A percentile compares a stretch with the other conserved stretches of the same genome.
phyloP scores from a whole-genome alignment of 1,139 yeast species.

The Ogataea hybrid region DNA sequence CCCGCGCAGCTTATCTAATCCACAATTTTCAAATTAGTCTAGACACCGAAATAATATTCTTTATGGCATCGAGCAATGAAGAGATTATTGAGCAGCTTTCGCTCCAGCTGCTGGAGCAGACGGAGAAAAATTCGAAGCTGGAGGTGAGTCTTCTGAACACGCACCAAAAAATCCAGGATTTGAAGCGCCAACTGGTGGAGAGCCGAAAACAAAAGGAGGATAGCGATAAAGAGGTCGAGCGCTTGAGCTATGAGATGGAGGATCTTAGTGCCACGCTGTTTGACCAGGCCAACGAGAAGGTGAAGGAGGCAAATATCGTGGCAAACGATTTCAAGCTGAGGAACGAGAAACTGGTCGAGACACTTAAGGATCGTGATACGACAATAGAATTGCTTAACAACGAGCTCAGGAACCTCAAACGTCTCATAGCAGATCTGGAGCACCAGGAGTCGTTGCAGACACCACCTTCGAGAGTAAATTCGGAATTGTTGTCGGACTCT shows the following conservation, averaged over 20 bases:
- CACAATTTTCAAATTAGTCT: neutral
- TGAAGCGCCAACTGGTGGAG: conserved; percentile 33
- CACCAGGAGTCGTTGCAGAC: conserved; percentile 11
- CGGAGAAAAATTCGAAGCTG: conserved; percentile 25
- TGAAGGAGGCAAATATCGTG: conserved; percentile 59
- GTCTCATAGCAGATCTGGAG: conserved; percentile 47
- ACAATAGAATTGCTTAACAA: conserved; percentile 64
- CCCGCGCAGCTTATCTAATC: neutral
- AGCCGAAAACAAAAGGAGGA: conserved; percentile 42
- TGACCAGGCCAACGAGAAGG: conserved; percentile 81
- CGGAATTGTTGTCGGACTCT: conserved; percentile 13
- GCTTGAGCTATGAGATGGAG: conserved; percentile 68
- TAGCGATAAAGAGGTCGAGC: conserved; percentile 58
- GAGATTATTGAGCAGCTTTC: conserved; percentile 24
- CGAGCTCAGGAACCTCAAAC: conserved; percentile 70
- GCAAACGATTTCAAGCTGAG: conserved; percentile 35
- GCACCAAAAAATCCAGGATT: conserved; percentile 35
- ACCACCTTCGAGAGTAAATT: conserved; percentile 3
- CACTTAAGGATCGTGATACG: conserved; percentile 68
- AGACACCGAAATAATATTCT: neutral
- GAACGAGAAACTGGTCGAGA: conserved; percentile 59
- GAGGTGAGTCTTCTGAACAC: conserved; percentile 33
- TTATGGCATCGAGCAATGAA: conserved; percentile 1
- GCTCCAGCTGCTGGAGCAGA: conserved; percentile 25
- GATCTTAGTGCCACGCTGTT: conserved; percentile 74